Conservation (phyloP, 2,329 filamentous ascomycete species). For the Rasamsonia emersonii region DNA sequence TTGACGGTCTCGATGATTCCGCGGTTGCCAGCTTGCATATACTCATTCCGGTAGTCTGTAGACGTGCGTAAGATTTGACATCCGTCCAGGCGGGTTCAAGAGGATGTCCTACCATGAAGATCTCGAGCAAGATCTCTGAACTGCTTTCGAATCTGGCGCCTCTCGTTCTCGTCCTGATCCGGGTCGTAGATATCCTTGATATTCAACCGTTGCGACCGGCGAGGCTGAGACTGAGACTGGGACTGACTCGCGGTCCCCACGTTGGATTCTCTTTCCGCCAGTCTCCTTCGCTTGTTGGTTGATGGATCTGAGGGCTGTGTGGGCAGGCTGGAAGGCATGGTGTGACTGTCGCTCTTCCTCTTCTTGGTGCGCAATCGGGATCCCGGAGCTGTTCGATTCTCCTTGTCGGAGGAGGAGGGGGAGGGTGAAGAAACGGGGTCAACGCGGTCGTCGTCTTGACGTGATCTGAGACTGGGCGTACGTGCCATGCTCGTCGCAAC, state of each 20-base stretch:
- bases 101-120: slow-evolving; percentile 44
- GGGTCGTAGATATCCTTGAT: slow-evolving; percentile 63
- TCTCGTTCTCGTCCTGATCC: slow-evolving; percentile 67
- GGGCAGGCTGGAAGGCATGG: slow-evolving; percentile 32
- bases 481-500: no score
- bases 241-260: slow-evolving; percentile 4
- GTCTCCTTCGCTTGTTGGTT: slow-evolving; percentile 38
- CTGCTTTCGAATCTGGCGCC: slow-evolving; percentile 60
- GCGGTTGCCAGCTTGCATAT: slow-evolving; percentile 55
- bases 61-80: slow-evolving; percentile 8
- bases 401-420: slow-evolving; percentile 40
- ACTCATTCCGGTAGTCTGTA: slow-evolving; percentile 62
- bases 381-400: slow-evolving; percentile 29
- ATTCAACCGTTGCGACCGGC: slow-evolving; percentile 20
- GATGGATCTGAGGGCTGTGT: slow-evolving; percentile 28
- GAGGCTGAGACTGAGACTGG: slow-evolving; percentile 19
- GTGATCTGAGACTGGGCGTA: no score
- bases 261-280: slow-evolving; percentile 26
- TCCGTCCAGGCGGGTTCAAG: background rate
- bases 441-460: no score
- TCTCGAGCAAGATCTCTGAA: slow-evolving; percentile 59
- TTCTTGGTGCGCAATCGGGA: slow-evolving; percentile 27
- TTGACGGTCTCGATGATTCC: slow-evolving; percentile 59
- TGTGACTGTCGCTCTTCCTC: slow-evolving; percentile 28
- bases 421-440: no score